Base-by-base conservation (phyloP, 1,284 basidiomycete genomes). In the Ustilago bromivora region DNA sequence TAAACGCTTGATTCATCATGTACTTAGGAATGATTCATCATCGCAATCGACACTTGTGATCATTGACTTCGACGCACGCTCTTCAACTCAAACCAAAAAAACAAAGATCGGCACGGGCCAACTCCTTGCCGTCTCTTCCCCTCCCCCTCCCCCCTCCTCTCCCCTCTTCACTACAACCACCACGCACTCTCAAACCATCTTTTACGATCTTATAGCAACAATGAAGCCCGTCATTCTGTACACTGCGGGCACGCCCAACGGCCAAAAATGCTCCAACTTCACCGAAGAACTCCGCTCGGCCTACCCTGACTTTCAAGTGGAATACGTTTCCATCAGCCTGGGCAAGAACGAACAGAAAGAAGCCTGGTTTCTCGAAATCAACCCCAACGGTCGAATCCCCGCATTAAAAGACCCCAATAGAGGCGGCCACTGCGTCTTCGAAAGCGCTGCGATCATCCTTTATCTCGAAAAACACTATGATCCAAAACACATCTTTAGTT, bases 331-430 rank as follows among this genome's bases (percentile, higher is more conserved):
- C 28, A 66, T 76, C 46, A 46, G 36, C 0, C 49, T 76, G 1
- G 68, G 73, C 43, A 71, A 76, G 64, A 81, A 79, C 49, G 72
- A 77, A 43, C 81, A 82, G 56, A 82, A 82, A 57, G 73, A 78
- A 41, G 65, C 71, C 12, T 82, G 80, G 75, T 79, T 79, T 53
- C 62, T 80, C 36, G 54, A 74, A 54, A 78, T 84, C 76, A 83
- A 82, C 64, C 82, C 82, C 28, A 84, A 84, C 41, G 82, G 82
- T 2, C 72, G 82, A 2, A 83, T 84, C 46, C 82, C 82, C 7
- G 82, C 82, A 0, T 31, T 76, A 3, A 64, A 71, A 19, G 80
- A 82, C 49, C 78, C 75, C 19, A 78, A 80, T 66, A 56, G 66
- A 7, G 38, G 47, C 54, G 72, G 80, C 54, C 59, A 70, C 40